Evolutionary conservation across 306 rosid species (phyloP), one percentile per base, ranked within the genome.

Genomic region (Albizia julibrissin): DNA sequence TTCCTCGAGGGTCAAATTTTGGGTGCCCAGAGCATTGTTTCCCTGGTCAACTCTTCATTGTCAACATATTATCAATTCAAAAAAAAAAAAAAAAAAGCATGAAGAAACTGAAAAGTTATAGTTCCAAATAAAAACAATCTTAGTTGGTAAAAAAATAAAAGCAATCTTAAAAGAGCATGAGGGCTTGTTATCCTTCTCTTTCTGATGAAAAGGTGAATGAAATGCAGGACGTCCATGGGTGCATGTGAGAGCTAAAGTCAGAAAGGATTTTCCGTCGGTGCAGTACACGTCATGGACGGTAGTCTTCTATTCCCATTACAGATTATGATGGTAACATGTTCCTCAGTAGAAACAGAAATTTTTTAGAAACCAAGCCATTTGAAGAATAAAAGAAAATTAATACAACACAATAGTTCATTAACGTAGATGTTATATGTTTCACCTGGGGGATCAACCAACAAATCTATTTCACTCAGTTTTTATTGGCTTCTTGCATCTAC

Each of bases 251-350:
- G 86, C 92, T 77, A 95, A 93, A 82, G 85, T 95, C 31, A 95
- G 83, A 92, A 93, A 90, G 90, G 97, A 92, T 61, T 93, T 88
- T 75, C 98, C 97, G 56, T 74, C 97, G 3, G 88, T 95, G 74
- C 98, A 93, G 85, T 83, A 88, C 76, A 80, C 97, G 74, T 74
- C 99, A 0, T 95, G 99, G 99, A 93, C 86, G 96, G 99, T 95
- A 93, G 44, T 75, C 24, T 83, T 75, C 84, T 84, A 4, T 82
- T 78, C 64, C 69, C 68, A 75, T 29, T 69, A 19, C 77, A 44
- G 64, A 69, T 47, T 56, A 37, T 43, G 1, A 37, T 37, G 69
- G 37, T 77, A 62, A 31, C 34, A 56, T 74, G 33, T 61, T 83
- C 29, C 4, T n/a, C 15, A n/a, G 18, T 37, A 40, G 50, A 39